Evolutionary conservation across 2,329 filamentous ascomycete genomes (phyloP), one percentile per base, ranked within the genome.

Genomic region (Sarocladium oryzae): DNA sequence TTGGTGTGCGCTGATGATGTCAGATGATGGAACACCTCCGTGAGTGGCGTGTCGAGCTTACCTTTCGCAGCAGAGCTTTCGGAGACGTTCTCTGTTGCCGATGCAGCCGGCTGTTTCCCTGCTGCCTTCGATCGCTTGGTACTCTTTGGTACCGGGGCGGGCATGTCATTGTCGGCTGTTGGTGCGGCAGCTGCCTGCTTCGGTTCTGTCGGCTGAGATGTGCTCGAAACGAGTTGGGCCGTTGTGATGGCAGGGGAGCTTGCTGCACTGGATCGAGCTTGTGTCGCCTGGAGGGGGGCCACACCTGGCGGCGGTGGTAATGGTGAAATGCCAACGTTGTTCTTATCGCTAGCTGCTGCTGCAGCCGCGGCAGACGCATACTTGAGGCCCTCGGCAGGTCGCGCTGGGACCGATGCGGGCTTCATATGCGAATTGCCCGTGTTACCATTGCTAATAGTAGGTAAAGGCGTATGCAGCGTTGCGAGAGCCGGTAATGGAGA

Each of bases 351-450:
- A 41, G 91, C 89, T 1, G 93, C 92, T 0, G 92, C 93, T 0
- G 93, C 93, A 0, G 93, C 93, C 0, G 93, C 93, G 0, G 93
- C 93, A 33, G 93, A 97, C 40, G 93, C 93, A 66, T 99, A 99
- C 70, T 97, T 97, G 58, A 99, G 76, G 1, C 88, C 89, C 66
- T 97, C 92, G 45, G 90, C 90, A 3, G 88, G 84, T 66, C 92
- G 82, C 53, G 88, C 84, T 1, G 93, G 93, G 60, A 91, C 71
- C 16, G 89, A 85, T 16, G 93, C 93, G 11, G 93, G 92, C 73
- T 97, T 99, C 92, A 97, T 97, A 50, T 77, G 73, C 50, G 76
- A 76, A 50, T 75, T 76, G 52, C 78, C 71, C n/a, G 16, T 13
- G 35, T 57, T 66, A 63, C 79, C 79, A 64, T 79, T 87, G 58